Evolutionary conservation across 257 asterid species (phyloP), one percentile per base, ranked within the genome.

Genomic region (Solanum peruvianum): DNA sequence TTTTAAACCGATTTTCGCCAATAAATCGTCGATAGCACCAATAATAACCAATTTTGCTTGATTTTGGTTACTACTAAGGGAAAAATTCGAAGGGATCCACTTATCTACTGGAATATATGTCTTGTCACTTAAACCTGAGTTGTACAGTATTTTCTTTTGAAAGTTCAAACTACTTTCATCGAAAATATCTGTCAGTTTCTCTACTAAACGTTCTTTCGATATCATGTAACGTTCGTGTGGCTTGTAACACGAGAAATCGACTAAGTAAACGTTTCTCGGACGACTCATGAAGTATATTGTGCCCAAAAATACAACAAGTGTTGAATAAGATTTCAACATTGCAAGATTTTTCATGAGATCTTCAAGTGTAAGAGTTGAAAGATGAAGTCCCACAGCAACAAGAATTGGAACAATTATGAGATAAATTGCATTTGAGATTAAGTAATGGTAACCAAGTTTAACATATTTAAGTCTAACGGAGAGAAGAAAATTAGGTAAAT

Each of bases 231-330:
- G 86, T 18, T 89, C 75, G 10, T 90, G 86, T 11, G 94, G 93
- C 85, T 90, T 92, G 92, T 87, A 92, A 66, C 94, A 92, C 0
- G 94, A 88, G 14, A 92, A 92, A 84, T 92, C 92, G 2, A 92
- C 86, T 18, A 91, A 71, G 87, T 90, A 92, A 47, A 92, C 90
- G 31, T 90, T 91, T 45, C 88, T 62, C 11, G 93, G 92, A 41
- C 91, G 91, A 41, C 84, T 88, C 88, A 88, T 88, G 39, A 88
- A 8, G 89, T 90, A 91, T 31, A 81, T 2, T 5, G 69, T 88
- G 83, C 87, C 87, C 11, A 92, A 39, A 11, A 90, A 86, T 3
- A 89, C 88, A 67, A 89, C 86, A 9, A 90, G 85, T 3, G 90
- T 85, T 12, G 92, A 67, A 82, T 89, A 84, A 1, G 87, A n/a